phyloP scores from a whole-genome alignment of 2,329 filamentous ascomycete genomes.

The Dothiorella sarmentorum region DNA sequence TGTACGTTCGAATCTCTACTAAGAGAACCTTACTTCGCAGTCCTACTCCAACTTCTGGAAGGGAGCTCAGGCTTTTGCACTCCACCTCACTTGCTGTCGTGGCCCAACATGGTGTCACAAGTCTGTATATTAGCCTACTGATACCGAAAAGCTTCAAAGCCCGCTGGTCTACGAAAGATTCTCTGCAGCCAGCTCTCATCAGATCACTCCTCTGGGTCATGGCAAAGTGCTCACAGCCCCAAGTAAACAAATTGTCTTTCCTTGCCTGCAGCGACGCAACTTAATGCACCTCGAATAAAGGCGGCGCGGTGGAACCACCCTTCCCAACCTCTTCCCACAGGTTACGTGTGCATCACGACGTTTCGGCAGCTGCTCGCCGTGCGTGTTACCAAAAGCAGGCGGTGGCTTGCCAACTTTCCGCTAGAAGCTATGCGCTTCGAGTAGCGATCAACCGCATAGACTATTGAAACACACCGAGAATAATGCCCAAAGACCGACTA shows the following conservation, averaged over 20 bases:
- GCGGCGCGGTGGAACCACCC: neutral
- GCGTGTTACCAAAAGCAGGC: neutral
- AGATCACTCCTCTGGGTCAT: neutral
- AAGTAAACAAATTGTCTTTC: neutral
- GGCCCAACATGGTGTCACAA: too few relatives aligned
- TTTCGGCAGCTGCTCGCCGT: neutral
- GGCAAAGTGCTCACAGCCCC: neutral
- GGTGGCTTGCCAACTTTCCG: constrained; percentile 8
- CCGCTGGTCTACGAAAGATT: too few relatives aligned
- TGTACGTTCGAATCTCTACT: too few relatives aligned
- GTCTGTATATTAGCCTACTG: too few relatives aligned
- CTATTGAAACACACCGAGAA: constrained; percentile 6
- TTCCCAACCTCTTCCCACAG: neutral
- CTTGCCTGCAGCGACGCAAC: neutral
- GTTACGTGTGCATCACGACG: neutral
- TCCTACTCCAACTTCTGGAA: too few relatives aligned
- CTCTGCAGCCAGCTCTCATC: too few relatives aligned
- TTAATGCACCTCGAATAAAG: neutral
- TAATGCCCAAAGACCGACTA: too few relatives aligned
- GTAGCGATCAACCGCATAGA: neutral
- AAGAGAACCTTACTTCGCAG: too few relatives aligned
- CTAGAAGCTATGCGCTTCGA: neutral
- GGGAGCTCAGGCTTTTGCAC: neutral
- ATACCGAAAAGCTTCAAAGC: too few relatives aligned
- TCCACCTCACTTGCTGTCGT: too few relatives aligned